Evolutionary conservation across 352 stramenopile genomes (phyloP), one percentile per base, ranked within the genome.

Genomic region (Blastocystis sp.): DNA sequence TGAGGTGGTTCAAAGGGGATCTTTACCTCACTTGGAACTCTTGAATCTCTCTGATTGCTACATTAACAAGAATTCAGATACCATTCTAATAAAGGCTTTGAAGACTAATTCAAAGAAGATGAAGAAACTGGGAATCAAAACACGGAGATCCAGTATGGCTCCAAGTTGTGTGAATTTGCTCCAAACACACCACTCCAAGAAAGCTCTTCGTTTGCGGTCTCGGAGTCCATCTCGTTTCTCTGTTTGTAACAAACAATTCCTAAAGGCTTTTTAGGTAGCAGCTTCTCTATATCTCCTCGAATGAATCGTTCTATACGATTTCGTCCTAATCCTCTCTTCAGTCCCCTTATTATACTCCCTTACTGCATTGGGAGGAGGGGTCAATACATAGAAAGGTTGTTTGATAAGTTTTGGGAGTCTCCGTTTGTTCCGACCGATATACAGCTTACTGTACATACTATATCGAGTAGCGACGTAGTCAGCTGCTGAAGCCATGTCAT

Each of bases 111-210:
- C 64, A 44, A 76, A 76, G 64, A 37, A 44, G n/a, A 76, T 76
- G 64, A 37, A 44, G 64, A 76, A 76, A 44, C 33, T 76, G 64
- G 13, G 17, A 6, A 76, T 76, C 24, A 76, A 76, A 44, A 76
- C 64, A 22, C 35, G 42, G 7, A 37, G 64, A 5, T 76, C 64
- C 9, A 76, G 64, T 44, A 76, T 44, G 64, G 33, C n/a, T 37
- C 64, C 64, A 5, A 53, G 64, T 22, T 53, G 64, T 44, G 35
- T 76, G 64, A 76, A 76, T 9, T 13, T 76, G 6, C 60, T 73
- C 60, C 64, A 51, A 48, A 76, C 15, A n/a, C 64, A 76, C 17
- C 64, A 53, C 5, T n/a, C 33, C 11, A 76, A 76, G n/a, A 73
- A 73, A 15, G 5, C 24, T 17, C 33, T 76, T 22, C 64, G 33